Evolutionary conservation across 2,329 filamentous ascomycete species (phyloP), one percentile per base, ranked within the genome.

Genomic region (Pezicula carpinea): DNA sequence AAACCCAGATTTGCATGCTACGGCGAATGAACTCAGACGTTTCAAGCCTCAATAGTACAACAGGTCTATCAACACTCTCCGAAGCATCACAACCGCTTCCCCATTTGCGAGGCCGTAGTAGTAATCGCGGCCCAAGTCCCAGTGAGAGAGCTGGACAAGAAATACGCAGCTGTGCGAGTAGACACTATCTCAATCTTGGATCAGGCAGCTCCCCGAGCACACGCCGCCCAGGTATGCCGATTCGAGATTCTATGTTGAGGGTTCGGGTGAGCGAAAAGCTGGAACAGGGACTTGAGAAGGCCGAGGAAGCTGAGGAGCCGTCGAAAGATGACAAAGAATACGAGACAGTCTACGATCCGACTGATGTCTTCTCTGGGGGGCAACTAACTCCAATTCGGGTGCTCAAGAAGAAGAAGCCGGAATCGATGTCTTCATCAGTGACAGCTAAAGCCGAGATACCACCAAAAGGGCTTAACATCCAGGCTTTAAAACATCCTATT

Each of bases 11-110:
- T 13, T 42, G 45, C 8, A 14, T 48, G 8, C 21, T 51, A 4
- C 45, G 45, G 10, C 48, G 45, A 14, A 53, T 51, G 50, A 51
- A 51, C 13, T 48, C 44, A 0, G 48, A 53, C 10, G 22, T 51
- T 3, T 46, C 42, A 19, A 23, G 17, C 7, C 14, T 32, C 13
- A 52, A 47, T 31, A 32, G 36, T 22, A 17, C 26, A 43, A 32
- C 31, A 29, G 26, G 5, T 10, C 3, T 6, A 36, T 21, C 22
- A 41, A 29, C 39, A 19, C 4, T 18, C 29, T 33, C 38, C 17
- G 21, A 36, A 33, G 14, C 11, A 18, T 41, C 47, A 41, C 15
- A 22, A 17, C 34, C 23, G 6, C 22, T 40, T 22, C 21, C 38
- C 5, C 13, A 13, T 40, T n/a, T 40, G 6, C 38, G 38, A 13